Base-by-base conservation (phyloP, 169 alveolate genomes). In the Amoebophrya sp. region DNA sequence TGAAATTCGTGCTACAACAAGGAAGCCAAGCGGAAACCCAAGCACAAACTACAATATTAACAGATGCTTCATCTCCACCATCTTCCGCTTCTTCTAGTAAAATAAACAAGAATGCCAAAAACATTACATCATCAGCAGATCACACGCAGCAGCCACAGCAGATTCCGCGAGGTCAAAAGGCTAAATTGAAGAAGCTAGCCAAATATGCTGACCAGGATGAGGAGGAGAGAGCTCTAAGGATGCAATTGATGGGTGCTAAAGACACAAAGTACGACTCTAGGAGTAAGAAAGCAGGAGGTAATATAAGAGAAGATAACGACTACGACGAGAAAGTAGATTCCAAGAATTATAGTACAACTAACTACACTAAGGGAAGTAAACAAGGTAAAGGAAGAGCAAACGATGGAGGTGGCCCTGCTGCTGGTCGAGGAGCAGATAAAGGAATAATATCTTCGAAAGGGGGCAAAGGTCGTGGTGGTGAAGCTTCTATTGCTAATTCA, bases 81-180 rank as follows among this genome's bases (percentile, higher is more conserved):
- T 10, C 76, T 53, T 53, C 76, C 76, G n/a, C 10, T 10, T 14
- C n/a, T 23, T 14, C 76, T 53, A 65, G 83, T 18, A 36, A 26
- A 65, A 26, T 6, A 6, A 65, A 65, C 2, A 1, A 65, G 76
- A 53, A 53, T 10, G 76, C 10, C n/a, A 53, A n/a, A 47, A 47
- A 47, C 6, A 18, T 6, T 47, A 18, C 65, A 47, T 47, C 65
- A 12, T 12, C 65, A 47, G 6, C 65, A 12, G 18, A 18, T 47
- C 6, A 6, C 18, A 18, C 65, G 18, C 65, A 65, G 83, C 83
- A 65, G 83, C 33, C 10, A 65, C 18, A 26, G 36, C 83, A 6
- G 83, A n/a, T 65, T 29, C 83, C 83, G 83, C 83, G 83, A 6
- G 83, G 83, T 29, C 83, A 65, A 26, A 65, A 65, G 33, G 83